These are phyloP conservation scores for Favolaschia claudopus DNA, from an alignment of 768 basidiomycete genomes.

Conservation along the genomic window DNA sequence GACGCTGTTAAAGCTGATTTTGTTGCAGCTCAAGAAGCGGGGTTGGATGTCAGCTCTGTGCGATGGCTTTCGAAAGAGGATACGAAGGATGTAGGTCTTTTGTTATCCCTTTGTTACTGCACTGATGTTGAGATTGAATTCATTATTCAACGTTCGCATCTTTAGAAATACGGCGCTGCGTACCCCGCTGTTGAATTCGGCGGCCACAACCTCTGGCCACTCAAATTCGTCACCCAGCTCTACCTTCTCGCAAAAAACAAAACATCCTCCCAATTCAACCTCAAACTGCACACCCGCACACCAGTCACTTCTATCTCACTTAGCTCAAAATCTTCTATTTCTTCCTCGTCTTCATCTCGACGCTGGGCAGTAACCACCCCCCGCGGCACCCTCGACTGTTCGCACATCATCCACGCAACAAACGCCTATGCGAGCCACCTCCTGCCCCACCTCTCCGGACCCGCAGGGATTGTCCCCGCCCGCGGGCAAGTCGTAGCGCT, in stretches of 20 bases:
- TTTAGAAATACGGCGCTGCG: conserved; percentile 50
- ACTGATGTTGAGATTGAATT: no score
- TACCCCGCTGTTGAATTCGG: conserved; percentile 61
- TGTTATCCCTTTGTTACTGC: not conserved
- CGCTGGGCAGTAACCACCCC: conserved; percentile 70
- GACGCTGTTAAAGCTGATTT: conserved; percentile 4
- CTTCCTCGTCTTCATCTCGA: conserved; percentile 30
- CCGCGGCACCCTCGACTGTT: conserved; percentile 67
- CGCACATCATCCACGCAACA: conserved; percentile 83
- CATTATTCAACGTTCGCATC: not conserved
- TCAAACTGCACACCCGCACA: conserved; percentile 76
- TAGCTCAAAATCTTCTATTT: no score
- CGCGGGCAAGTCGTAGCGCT: conserved; percentile 71
- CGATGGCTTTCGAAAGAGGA: conserved; percentile 17
- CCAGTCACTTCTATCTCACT: conserved; percentile 66
- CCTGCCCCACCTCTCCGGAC: conserved; percentile 70
- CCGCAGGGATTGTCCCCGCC: conserved; percentile 67
- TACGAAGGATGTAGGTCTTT: conserved; percentile 10
- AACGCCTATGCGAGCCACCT: conserved; percentile 85
- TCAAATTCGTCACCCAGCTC: conserved; percentile 79
- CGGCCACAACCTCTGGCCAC: conserved; percentile 78
- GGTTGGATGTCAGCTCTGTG: conserved; percentile 1
- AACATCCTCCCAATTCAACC: conserved; percentile 42
- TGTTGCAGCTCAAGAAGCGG: conserved; percentile 16
- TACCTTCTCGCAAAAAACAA: conserved; percentile 51